Evolutionary conservation across 2,329 filamentous ascomycete species (phyloP).

Genomic region (Thelonectria discophora): DNA sequence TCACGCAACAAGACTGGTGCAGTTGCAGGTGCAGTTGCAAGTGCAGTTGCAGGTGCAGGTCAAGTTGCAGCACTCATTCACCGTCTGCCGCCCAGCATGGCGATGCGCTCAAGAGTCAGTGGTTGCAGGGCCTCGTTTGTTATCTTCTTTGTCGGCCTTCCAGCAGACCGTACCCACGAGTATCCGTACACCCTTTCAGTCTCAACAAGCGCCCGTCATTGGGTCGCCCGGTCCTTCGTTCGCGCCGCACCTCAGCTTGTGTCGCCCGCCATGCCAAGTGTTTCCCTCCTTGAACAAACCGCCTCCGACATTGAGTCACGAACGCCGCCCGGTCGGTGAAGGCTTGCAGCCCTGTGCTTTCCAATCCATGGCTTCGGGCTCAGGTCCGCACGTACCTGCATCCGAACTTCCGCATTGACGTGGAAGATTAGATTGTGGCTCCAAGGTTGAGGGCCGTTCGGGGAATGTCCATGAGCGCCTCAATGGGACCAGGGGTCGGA

Average conservation of each 20-base stretch:
- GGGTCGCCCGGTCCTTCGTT: not conserved
- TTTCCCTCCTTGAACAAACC: not conserved
- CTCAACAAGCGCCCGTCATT: conserved; percentile 3
- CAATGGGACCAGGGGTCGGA: not conserved
- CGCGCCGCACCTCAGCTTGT: conserved; percentile 15
- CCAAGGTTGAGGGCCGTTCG: conserved; percentile 15
- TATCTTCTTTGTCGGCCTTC: not conserved
- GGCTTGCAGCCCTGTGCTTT: not conserved
- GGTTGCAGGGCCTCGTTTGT: not conserved
- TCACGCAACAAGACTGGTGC: not conserved
- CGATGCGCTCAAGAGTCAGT: conserved; percentile 21
- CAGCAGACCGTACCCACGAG: not conserved
- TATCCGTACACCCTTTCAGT: conserved; percentile 2
- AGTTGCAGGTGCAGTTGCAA: too few relatives aligned
- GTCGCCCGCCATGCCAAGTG: conserved; percentile 1
- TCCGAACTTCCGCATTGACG: conserved; percentile 20
- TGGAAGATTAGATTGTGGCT: conserved; percentile 18
- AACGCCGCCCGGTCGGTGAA: conserved; percentile 3
- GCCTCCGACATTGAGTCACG: not conserved
- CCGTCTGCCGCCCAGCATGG: conserved; percentile 12
- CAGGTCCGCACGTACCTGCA: conserved; percentile 6
- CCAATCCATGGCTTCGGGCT: not conserved
- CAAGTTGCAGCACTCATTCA: not conserved
- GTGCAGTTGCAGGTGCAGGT: too few relatives aligned
- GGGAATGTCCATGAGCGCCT: conserved; percentile 13